A percentile compares a stretch with the other conserved stretches of the same genome.
Conservation (phyloP, 2,329 filamentous ascomycete genomes). For the Arthrobotrys iridis region DNA sequence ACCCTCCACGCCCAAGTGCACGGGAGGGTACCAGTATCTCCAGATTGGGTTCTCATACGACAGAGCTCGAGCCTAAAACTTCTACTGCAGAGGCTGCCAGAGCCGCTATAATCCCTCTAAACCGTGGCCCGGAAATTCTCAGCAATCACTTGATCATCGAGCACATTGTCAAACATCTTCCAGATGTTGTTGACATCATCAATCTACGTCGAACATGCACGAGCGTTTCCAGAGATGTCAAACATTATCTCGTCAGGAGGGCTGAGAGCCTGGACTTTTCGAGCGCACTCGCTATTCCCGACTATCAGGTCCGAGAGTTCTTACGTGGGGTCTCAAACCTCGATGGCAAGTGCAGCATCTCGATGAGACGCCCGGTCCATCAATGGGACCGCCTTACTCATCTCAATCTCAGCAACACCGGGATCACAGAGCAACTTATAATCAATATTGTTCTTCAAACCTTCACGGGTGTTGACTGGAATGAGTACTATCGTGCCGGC, state of each 20-base stretch:
- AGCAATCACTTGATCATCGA: conserved; percentile 47
- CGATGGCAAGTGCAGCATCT: neutral
- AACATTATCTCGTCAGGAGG: conserved; percentile 34
- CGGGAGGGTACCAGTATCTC: no score
- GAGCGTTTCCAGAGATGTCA: conserved; percentile 18
- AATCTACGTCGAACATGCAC: conserved; percentile 27
- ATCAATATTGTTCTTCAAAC: conserved; percentile 48
- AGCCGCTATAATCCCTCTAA: no score
- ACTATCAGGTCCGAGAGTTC: conserved; percentile 33
- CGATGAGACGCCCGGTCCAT: conserved; percentile 5
- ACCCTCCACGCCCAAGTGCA: neutral
- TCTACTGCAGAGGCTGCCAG: neutral
- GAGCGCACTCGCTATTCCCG: conserved; percentile 17
- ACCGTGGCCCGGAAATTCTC: conserved; percentile 42
- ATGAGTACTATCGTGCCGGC: neutral
- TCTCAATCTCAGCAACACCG: conserved; percentile 43
- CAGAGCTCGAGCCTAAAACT: neutral
- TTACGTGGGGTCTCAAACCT: conserved; percentile 20
- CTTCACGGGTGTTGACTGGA: conserved; percentile 11
- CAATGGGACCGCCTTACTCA: conserved; percentile 39
- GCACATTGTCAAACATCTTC: conserved; percentile 40
- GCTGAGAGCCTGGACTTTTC: conserved; percentile 39
- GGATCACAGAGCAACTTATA: conserved; percentile 26
- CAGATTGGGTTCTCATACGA: no score
- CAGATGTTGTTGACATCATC: conserved; percentile 46